Conservation (phyloP, 1,284 basidiomycete species). For the Cutaneotrichosporon spelunceum region DNA sequence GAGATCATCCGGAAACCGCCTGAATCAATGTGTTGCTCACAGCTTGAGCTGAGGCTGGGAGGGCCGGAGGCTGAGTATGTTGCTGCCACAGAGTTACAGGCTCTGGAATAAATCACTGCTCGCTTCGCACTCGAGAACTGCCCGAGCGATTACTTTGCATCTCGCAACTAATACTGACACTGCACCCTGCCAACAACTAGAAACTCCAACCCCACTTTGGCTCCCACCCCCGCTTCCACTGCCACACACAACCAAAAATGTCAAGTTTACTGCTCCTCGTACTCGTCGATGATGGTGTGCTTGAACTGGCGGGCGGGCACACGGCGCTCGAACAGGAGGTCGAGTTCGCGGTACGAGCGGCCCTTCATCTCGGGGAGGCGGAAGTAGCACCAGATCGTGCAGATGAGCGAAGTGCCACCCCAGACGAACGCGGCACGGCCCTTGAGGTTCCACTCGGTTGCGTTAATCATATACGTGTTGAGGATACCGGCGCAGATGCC, state of each 20-base stretch:
- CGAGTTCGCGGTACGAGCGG: constrained; percentile 48
- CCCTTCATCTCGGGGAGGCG: constrained; percentile 50
- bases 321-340: constrained; percentile 43
- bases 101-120: too few relatives aligned
- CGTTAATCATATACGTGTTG: constrained; percentile 26
- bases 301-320: constrained; percentile 45
- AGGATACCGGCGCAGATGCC: constrained; percentile 16
- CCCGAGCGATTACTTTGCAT: background rate
- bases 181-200: background rate
- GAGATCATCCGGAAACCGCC: too few relatives aligned
- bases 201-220: background rate
- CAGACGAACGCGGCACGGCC: constrained; percentile 38
- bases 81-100: too few relatives aligned
- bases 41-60: too few relatives aligned
- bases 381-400: constrained; percentile 35
- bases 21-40: too few relatives aligned
- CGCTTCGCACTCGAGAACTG: background rate
- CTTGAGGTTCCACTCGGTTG: constrained; percentile 30
- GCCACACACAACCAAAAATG: too few relatives aligned
- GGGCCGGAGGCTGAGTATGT: too few relatives aligned
- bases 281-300: constrained; percentile 35
- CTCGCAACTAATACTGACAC: background rate
- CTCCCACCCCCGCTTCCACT: background rate
- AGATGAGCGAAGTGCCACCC: constrained; percentile 34
- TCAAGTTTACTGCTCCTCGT: constrained; percentile 28